A percentile compares a stretch with the other conserved stretches of the same genome.
phyloP scores from a whole-genome alignment of 257 asterid genomes.

The Nicotiana benthamiana region DNA sequence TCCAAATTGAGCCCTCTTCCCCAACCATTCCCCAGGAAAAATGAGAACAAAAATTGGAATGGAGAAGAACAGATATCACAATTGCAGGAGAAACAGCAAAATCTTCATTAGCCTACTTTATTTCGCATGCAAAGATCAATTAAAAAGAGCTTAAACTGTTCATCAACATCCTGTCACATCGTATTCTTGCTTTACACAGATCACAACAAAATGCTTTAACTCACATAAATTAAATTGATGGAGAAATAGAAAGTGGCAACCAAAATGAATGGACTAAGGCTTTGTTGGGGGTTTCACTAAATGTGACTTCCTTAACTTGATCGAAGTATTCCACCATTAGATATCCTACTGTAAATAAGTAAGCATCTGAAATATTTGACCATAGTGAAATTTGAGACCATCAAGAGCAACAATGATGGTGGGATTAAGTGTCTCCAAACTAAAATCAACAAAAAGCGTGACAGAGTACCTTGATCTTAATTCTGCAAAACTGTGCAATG shows the following conservation, averaged over 20 bases:
- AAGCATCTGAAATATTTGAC: background rate
- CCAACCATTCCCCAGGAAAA: background rate
- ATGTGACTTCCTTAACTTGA: background rate
- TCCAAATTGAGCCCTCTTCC: background rate
- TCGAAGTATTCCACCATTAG: background rate
- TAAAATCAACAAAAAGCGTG: background rate
- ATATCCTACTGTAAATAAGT: background rate
- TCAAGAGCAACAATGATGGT: background rate
- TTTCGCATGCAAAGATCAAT: background rate
- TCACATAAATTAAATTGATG: background rate
- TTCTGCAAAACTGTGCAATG: slow-evolving; percentile 58
- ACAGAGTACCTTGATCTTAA: slow-evolving; percentile 51
- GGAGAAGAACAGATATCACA: background rate
- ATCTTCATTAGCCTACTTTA: background rate
- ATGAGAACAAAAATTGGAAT: background rate
- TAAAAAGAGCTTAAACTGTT: background rate
- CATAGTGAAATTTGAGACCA: background rate
- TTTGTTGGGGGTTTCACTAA: background rate
- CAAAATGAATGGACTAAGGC: background rate
- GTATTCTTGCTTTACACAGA: background rate
- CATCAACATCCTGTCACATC: background rate
- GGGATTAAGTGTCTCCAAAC: background rate
- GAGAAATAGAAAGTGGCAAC: background rate
- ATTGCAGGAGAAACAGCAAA: background rate
- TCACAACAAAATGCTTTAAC: background rate